Evolutionary conservation across 495 filamentous ascomycete genomes (phyloP).

Genomic region (Elasticomyces elasticus): DNA sequence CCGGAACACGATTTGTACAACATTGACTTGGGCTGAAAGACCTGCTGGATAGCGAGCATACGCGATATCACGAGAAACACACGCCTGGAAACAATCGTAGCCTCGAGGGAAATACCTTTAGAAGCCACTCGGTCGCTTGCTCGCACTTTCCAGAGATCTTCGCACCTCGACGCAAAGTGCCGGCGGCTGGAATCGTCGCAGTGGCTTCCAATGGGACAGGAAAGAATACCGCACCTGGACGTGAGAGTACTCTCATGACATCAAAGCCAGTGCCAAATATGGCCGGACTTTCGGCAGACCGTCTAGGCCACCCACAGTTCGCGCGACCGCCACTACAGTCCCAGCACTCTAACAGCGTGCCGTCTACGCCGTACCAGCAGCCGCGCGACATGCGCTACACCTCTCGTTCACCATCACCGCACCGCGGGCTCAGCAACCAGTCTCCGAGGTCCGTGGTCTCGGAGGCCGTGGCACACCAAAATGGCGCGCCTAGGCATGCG

Average conservation of each 20-base stretch:
- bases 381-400: conserved; percentile 72
- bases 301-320: conserved; percentile 3
- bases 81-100: neutral
- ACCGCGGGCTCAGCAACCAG: conserved; percentile 54
- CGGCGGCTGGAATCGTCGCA: neutral
- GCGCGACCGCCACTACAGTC: conserved; percentile 30
- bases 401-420: conserved; percentile 80
- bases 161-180: neutral
- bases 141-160: neutral
- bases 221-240: neutral
- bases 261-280: conserved; percentile 1
- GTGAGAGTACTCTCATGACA: conserved; percentile 15
- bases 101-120: neutral
- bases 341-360: conserved; percentile 80
- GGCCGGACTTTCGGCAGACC: conserved; percentile 2
- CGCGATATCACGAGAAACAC: neutral
- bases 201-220: conserved; percentile 17
- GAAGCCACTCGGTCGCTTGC: neutral
- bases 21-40: neutral
- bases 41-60: neutral
- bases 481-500: conserved; percentile 49
- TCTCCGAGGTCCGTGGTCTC: conserved; percentile 87
- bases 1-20: neutral
- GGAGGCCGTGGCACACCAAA: conserved; percentile 63
- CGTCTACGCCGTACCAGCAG: conserved; percentile 87